phyloP scores from a whole-genome alignment of 139 green algal genomes.

The Chlorella vulgaris region DNA sequence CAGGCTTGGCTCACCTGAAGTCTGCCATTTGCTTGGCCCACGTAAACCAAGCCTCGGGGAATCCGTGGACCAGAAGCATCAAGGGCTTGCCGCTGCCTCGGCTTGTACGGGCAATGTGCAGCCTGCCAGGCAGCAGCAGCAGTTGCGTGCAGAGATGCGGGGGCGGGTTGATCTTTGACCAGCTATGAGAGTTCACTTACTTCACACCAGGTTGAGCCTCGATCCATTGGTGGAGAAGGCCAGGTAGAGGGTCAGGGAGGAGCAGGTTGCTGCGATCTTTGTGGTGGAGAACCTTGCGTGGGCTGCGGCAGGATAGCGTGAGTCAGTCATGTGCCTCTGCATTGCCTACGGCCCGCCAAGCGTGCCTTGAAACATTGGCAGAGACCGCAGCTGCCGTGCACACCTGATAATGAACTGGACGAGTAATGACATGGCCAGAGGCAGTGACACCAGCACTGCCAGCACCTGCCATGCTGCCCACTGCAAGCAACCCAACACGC shows the following conservation, averaged over 20 bases:
- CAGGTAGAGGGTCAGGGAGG: conserved; percentile 8
- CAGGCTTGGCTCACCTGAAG: conserved; percentile 25
- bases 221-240: conserved; percentile 5
- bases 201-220: neutral
- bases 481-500: neutral
- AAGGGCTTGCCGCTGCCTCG: conserved; percentile 46
- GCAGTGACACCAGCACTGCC: neutral
- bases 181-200: neutral
- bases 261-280: neutral
- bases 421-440: neutral
- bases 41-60: conserved; percentile 61
- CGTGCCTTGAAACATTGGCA: neutral
- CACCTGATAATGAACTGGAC: conserved; percentile 2
- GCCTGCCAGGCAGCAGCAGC: neutral
- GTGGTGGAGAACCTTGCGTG: neutral
- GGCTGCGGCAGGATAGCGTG: neutral
- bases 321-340: neutral
- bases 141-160: neutral
- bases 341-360: neutral
- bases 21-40: conserved; percentile 47
- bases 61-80: conserved; percentile 73
- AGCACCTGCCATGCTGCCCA: neutral
- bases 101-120: conserved; percentile 13
- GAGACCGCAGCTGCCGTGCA: neutral
- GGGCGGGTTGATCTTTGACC: neutral